Evolutionary conservation across 805 yeast genomes (phyloP).

Genomic region (Ogataea philodendri): DNA sequence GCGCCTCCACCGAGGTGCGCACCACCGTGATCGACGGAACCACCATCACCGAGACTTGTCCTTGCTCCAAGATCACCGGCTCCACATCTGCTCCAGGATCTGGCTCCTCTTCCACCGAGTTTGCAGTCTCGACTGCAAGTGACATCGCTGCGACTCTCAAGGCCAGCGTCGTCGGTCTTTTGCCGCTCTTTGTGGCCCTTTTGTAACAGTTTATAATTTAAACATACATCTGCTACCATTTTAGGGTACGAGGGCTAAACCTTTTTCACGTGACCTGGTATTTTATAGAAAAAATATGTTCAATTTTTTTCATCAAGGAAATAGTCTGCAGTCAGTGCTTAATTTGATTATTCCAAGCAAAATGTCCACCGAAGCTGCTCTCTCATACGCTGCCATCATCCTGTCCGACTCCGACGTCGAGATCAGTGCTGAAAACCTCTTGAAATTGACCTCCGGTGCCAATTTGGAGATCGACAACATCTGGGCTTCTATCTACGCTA

Average conservation of each 20-base stretch:
- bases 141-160: background rate
- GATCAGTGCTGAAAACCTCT: slow-evolving; percentile 79
- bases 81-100: background rate
- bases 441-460: slow-evolving; percentile 71
- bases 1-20: too few relatives aligned
- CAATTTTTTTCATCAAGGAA: slow-evolving; percentile 27
- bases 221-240: slow-evolving; percentile 5
- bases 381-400: slow-evolving; percentile 97
- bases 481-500: slow-evolving; percentile 82
- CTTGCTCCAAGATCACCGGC: background rate
- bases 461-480: slow-evolving; percentile 72
- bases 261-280: slow-evolving; percentile 6
- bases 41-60: slow-evolving; percentile 2
- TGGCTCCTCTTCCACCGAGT: background rate
- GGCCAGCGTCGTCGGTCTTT: slow-evolving; percentile 1
- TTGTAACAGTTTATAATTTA: slow-evolving; percentile 2
- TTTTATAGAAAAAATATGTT: slow-evolving; percentile 9
- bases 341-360: slow-evolving; percentile 43
- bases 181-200: slow-evolving; percentile 8
- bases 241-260: slow-evolving; percentile 6
- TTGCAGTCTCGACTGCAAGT: background rate
- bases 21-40: too few relatives aligned
- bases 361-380: slow-evolving; percentile 89
- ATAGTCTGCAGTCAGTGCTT: slow-evolving; percentile 44
- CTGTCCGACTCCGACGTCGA: slow-evolving; percentile 96